A percentile compares a stretch with the other conserved stretches of the same genome.
phyloP scores from a whole-genome alignment of 805 yeast species.

The Clavispora phyllophila region DNA sequence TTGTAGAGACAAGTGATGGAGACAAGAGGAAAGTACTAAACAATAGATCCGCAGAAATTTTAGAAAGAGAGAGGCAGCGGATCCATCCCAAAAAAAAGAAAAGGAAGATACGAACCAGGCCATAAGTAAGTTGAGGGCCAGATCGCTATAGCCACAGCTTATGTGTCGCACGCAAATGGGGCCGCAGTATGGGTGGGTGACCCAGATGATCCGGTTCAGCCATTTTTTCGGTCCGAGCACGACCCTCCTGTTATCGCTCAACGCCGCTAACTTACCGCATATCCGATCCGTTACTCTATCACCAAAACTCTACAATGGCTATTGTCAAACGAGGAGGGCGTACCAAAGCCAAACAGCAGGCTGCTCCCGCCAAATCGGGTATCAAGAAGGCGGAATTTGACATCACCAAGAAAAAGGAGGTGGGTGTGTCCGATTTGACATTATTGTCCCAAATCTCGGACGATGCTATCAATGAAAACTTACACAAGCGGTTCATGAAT shows the following conservation, averaged over 20 bases:
- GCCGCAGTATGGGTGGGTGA: not conserved
- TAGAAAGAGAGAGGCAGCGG: too few relatives aligned
- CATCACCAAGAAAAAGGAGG: slow-evolving; percentile 83
- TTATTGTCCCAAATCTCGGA: slow-evolving; percentile 83
- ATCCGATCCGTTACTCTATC: not conserved
- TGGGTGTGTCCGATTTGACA: slow-evolving; percentile 96
- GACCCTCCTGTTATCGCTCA: not conserved
- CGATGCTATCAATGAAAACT: slow-evolving; percentile 86
- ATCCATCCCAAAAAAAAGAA: too few relatives aligned
- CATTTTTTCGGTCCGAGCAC: not conserved
- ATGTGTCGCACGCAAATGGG: too few relatives aligned
- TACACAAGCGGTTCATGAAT: slow-evolving; percentile 83
- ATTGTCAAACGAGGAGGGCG: slow-evolving; percentile 72
- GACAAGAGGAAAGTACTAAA: too few relatives aligned
- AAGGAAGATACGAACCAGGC: too few relatives aligned
- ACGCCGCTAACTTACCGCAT: not conserved
- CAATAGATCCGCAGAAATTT: too few relatives aligned
- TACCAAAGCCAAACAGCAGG: slow-evolving; percentile 46
- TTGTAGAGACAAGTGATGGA: too few relatives aligned
- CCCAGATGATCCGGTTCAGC: not conserved
- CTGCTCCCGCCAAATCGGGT: slow-evolving; percentile 53
- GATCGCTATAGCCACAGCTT: too few relatives aligned
- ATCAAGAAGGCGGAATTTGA: slow-evolving; percentile 89
- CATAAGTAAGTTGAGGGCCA: too few relatives aligned
- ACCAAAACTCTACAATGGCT: slow-evolving; percentile 46